Conservation (phyloP, 306 rosid species). For the Gillenia trifoliata region DNA sequence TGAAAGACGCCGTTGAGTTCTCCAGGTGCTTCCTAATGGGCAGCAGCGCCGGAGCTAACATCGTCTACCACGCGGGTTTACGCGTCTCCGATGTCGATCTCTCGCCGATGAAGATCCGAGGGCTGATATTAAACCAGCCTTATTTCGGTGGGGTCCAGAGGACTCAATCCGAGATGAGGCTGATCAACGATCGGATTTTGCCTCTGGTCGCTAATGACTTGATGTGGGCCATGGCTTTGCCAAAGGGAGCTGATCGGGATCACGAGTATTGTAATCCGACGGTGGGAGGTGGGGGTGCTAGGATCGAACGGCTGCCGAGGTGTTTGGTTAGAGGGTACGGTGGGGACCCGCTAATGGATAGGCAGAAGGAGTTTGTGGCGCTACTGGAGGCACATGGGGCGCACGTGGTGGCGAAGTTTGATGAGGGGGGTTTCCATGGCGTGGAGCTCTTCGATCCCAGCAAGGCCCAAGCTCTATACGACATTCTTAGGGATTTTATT, state of each 20-base stretch:
- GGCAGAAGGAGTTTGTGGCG: conserved; percentile 45
- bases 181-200: conserved; percentile 31
- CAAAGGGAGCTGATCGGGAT: conserved; percentile 51
- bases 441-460: conserved; percentile 49
- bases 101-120: conserved; percentile 37
- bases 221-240: conserved; percentile 57
- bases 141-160: conserved; percentile 54
- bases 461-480: conserved; percentile 26
- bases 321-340: conserved; percentile 43
- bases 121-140: conserved; percentile 42
- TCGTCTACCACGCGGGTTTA: conserved; percentile 52
- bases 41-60: conserved; percentile 58
- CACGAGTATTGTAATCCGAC: conserved; percentile 64
- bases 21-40: conserved; percentile 50
- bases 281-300: conserved; percentile 3
- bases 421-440: conserved; percentile 50
- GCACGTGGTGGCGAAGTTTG: conserved; percentile 33
- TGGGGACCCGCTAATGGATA: conserved; percentile 66
- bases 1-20: conserved; percentile 43
- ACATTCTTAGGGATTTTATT: conserved; percentile 24
- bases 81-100: conserved; percentile 40
- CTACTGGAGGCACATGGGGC: conserved; percentile 50
- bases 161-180: conserved; percentile 44
- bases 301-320: conserved; percentile 52
- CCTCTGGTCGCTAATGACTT: conserved; percentile 55